phyloP scores from a whole-genome alignment of 768 basidiomycete species.

The Melanogaster broomeanus region DNA sequence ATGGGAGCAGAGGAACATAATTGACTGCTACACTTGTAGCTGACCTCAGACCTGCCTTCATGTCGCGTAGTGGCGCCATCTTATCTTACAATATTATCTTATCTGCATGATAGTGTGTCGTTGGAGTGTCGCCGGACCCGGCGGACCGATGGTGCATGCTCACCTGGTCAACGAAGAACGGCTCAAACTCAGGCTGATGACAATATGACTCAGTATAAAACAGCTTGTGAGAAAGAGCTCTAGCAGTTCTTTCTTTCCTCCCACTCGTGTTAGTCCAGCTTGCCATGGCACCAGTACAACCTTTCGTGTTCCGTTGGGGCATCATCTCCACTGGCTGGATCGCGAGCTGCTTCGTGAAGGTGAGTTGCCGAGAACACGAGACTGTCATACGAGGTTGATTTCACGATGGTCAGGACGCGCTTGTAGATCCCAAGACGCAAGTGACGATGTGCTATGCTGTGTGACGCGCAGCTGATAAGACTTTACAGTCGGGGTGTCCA shows the following conservation, averaged over 20 bases:
- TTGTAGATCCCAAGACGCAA: constrained; percentile 75
- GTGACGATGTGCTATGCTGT: constrained; percentile 22
- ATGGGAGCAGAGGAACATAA: constrained; percentile 2
- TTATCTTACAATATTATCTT: constrained; percentile 15
- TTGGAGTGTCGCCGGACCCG: background rate
- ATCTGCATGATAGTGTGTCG: constrained; percentile 5
- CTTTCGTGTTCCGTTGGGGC: constrained; percentile 71
- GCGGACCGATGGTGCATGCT: too few relatives aligned
- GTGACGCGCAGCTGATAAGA: background rate
- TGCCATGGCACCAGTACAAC: constrained; percentile 27
- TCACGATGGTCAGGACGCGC: constrained; percentile 56
- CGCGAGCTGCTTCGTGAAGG: constrained; percentile 67
- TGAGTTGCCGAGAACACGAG: constrained; percentile 25
- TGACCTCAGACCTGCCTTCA: too few relatives aligned
- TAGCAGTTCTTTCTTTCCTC: constrained; percentile 1
- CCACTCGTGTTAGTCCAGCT: background rate
- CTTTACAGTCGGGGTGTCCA: constrained; percentile 56
- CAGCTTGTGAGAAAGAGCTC: background rate
- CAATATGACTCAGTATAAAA: constrained; percentile 2
- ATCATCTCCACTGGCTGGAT: constrained; percentile 85
- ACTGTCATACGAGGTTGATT: background rate
- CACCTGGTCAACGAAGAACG: constrained; percentile 7
- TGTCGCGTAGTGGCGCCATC: too few relatives aligned
- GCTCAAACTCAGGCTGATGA: background rate
- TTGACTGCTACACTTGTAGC: background rate